These are phyloP conservation scores for Ceratocystis cacaofunesta DNA, from an alignment of 2,329 filamentous ascomycete genomes.

Conservation along the genomic window DNA sequence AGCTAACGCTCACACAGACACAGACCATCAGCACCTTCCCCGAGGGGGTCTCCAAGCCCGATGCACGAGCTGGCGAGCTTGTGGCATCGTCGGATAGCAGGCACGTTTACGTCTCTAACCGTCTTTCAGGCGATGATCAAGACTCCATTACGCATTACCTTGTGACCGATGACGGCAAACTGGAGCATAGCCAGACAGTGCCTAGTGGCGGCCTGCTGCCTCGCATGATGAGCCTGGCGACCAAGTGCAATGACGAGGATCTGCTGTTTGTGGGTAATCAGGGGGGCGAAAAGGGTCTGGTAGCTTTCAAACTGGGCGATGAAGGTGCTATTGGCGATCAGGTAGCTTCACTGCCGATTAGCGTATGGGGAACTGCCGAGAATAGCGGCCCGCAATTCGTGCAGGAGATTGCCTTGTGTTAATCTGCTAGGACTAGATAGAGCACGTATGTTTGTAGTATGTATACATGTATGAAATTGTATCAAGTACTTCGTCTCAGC, in stretches of 20 bases:
- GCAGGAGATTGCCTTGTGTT: conserved; percentile 5
- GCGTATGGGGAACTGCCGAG: conserved; percentile 4
- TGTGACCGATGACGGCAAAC: conserved; percentile 21
- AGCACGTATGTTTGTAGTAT: background rate
- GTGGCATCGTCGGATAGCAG: conserved; percentile 28
- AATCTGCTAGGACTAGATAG: background rate
- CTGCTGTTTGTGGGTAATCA: conserved; percentile 35
- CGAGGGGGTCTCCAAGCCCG: conserved; percentile 20
- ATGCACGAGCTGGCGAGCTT: conserved; percentile 33
- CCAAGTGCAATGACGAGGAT: conserved; percentile 22
- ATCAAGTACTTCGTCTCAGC: background rate
- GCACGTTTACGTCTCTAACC: conserved; percentile 38
- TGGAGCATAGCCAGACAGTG: conserved; percentile 25
- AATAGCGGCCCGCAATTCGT: conserved; percentile 15
- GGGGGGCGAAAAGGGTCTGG: conserved; percentile 27
- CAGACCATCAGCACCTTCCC: conserved; percentile 8
- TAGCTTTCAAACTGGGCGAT: conserved; percentile 26
- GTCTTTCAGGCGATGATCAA: conserved; percentile 30
- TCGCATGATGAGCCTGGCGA: conserved; percentile 30
- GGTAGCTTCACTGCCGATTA: conserved; percentile 11
- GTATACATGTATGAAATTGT: background rate
- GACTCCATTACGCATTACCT: conserved; percentile 36
- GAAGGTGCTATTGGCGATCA: conserved; percentile 22
- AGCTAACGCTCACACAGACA: background rate
- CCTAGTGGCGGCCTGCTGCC: conserved; percentile 27